Percentiles rank a stretch among this genome's conserved stretches.
phyloP scores from a whole-genome alignment of 2,329 filamentous ascomycete genomes.

The Sclerotinia trifoliorum region DNA sequence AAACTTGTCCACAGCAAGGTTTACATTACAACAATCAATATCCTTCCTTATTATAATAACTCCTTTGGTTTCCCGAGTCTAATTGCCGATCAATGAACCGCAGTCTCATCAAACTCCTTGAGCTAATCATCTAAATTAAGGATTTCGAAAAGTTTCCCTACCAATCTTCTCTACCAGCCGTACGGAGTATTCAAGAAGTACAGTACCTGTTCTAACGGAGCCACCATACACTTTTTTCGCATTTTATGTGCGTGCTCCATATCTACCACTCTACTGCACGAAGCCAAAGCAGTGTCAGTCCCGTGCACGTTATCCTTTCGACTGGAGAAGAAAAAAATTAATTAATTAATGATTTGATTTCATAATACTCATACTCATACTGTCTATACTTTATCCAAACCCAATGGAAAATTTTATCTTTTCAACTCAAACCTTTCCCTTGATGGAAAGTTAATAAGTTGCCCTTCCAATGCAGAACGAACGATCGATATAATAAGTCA shows the following conservation, averaged over 20 bases:
- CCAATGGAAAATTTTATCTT: conserved; percentile 1
- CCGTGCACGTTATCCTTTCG: conserved; percentile 2
- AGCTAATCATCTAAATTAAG: conserved; percentile 8
- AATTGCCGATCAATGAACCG: conserved; percentile 5
- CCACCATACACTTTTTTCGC: not conserved
- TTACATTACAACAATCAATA: not conserved
- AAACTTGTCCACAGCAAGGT: not conserved
- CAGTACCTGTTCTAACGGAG: not conserved
- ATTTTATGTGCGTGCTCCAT: not conserved
- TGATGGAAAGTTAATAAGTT: not conserved
- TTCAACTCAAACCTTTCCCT: not conserved
- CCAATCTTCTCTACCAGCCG: not conserved
- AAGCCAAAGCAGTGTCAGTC: not conserved
- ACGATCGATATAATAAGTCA: not conserved
- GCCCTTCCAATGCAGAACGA: not conserved
- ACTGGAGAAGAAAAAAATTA: not conserved
- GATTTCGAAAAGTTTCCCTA: not conserved
- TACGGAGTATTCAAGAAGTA: not conserved
- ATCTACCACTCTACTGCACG: not conserved
- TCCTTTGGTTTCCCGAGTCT: conserved; percentile 5
- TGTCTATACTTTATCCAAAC: not conserved
- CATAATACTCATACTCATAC: not conserved
- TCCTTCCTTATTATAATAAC: not conserved
- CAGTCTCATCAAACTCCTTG: not conserved
- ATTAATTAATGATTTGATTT: not conserved